phyloP scores from a whole-genome alignment of 202 grass and related monocot species.

The Schoenoplectus triqueter region DNA sequence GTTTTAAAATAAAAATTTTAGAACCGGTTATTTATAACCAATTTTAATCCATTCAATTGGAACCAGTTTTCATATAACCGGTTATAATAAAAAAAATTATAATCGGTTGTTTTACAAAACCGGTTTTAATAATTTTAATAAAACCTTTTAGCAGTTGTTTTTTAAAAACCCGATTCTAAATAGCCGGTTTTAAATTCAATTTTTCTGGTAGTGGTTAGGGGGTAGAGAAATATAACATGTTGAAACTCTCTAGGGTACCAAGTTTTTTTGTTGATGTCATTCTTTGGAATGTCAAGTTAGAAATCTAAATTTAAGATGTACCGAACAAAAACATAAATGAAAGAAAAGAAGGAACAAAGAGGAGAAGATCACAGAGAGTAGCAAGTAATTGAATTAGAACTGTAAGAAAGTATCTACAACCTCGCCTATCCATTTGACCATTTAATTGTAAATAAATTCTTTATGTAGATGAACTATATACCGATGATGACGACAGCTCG shows the following conservation, averaged over 20 bases:
- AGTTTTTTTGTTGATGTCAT: background rate
- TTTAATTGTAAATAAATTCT: constrained; percentile 16
- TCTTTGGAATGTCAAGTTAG: background rate
- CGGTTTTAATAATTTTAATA: too few species aligned
- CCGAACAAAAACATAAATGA: background rate
- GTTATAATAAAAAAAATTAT: too few species aligned
- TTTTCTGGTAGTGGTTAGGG: too few species aligned
- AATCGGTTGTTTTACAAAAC: too few species aligned
- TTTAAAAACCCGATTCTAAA: too few species aligned
- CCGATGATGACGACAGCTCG: constrained; percentile 70
- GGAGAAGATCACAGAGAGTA: background rate
- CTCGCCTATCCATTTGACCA: constrained; percentile 14
- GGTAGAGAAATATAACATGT: background rate
- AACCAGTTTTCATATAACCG: too few species aligned
- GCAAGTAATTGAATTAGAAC: background rate
- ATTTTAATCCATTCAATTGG: too few species aligned
- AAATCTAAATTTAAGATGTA: too few species aligned
- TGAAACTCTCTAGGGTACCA: background rate
- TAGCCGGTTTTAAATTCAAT: too few species aligned
- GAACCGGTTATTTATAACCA: too few species aligned
- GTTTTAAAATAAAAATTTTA: too few species aligned
- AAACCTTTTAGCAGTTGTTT: too few species aligned
- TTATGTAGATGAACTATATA: constrained; percentile 49
- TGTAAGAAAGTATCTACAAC: constrained; percentile 10
- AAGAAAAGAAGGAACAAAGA: background rate